Conservation (phyloP, 352 stramenopile genomes). For the Phytophthora hibernalis region DNA sequence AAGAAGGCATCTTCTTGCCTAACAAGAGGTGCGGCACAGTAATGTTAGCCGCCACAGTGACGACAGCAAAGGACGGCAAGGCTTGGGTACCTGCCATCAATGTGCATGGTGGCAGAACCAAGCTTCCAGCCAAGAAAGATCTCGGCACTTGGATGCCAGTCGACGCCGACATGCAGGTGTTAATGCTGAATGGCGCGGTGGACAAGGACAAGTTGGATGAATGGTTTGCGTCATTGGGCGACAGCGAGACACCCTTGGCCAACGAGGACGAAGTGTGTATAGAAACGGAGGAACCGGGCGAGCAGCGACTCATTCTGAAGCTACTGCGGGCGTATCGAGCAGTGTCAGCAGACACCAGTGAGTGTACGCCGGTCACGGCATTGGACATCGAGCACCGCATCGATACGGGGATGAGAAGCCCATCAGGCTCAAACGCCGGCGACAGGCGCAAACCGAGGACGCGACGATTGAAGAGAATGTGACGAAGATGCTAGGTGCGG, state of each 20-base stretch:
- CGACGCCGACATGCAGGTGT: slow-evolving; percentile 7
- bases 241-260: not conserved
- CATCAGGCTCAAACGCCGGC: too few species aligned
- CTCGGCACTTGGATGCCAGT: slow-evolving; percentile 25
- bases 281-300: not conserved
- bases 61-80: not conserved
- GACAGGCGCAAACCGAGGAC: too few species aligned
- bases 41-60: slow-evolving; percentile 20
- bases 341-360: too few species aligned
- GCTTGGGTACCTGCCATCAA: slow-evolving; percentile 23
- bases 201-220: not conserved
- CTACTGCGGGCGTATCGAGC: too few species aligned
- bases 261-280: slow-evolving; percentile 15
- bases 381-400: too few species aligned
- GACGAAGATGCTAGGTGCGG: too few species aligned
- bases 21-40: not conserved
- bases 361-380: too few species aligned
- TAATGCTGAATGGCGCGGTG: slow-evolving; percentile 11
- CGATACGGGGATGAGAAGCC: too few species aligned
- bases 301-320: slow-evolving; percentile 4
- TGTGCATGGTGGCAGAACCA: not conserved
- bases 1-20: not conserved
- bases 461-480: too few species aligned
- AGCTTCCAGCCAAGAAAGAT: slow-evolving; percentile 11
- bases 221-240: slow-evolving; percentile 3